phyloP scores from a whole-genome alignment of 2,329 filamentous ascomycete genomes.

The Curvularia lunata region DNA sequence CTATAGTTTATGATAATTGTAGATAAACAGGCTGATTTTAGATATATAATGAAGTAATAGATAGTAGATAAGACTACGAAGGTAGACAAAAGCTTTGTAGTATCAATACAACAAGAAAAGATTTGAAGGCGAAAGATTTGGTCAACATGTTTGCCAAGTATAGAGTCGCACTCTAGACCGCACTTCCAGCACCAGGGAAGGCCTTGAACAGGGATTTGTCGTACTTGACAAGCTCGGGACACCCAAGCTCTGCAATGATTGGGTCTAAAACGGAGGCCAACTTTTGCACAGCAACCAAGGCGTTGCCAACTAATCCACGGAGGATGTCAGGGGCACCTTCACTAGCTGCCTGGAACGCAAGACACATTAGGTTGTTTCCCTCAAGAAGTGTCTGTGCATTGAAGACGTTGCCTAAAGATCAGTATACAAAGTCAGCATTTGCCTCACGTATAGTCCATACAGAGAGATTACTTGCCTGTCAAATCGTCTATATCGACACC shows the following conservation, averaged over 20 bases:
- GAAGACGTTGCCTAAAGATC: conserved; percentile 15
- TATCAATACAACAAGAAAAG: conserved; percentile 1
- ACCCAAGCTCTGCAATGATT: conserved; percentile 18
- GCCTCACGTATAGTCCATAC: background rate
- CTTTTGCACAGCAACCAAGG: conserved; percentile 25
- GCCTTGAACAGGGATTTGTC: conserved; percentile 21
- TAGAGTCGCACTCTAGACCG: conserved; percentile 4
- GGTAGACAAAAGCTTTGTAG: background rate
- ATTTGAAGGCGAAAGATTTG: background rate
- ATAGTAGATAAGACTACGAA: background rate
- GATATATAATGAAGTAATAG: too few species aligned
- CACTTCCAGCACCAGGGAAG: conserved; percentile 22
- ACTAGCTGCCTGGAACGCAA: conserved; percentile 24
- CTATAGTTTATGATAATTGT: too few species aligned
- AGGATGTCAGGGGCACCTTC: conserved; percentile 22
- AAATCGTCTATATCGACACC: conserved; percentile 26
- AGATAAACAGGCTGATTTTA: too few species aligned
- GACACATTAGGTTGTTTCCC: conserved; percentile 28
- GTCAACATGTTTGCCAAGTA: background rate
- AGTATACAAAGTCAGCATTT: background rate
- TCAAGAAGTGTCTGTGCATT: conserved; percentile 21
- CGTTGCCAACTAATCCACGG: conserved; percentile 23
- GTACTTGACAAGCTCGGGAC: conserved; percentile 24
- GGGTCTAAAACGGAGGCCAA: conserved; percentile 23
- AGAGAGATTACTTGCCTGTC: conserved; percentile 13